Conservation (phyloP, 441 rosid genomes). For the Adansonia rubrostipa region DNA sequence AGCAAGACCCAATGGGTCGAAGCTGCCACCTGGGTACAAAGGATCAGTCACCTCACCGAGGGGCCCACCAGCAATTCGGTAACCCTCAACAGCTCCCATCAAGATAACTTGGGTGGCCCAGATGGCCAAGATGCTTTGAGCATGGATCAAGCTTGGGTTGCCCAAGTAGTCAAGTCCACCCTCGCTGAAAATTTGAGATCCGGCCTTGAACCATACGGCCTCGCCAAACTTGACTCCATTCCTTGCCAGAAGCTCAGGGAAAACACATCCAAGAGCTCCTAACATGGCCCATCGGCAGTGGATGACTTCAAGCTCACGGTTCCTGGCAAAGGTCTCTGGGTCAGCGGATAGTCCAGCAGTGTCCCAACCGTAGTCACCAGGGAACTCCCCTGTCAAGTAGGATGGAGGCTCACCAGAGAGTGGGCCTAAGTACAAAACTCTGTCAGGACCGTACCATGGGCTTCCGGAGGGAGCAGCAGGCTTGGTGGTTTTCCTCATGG, state of each 20-base stretch:
- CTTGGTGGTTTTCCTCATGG: constrained; percentile 44
- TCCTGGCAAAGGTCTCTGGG: constrained; percentile 79
- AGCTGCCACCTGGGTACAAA: constrained; percentile 74
- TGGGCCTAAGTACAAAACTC: constrained; percentile 59
- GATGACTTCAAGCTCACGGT: constrained; percentile 84
- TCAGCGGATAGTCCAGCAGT: constrained; percentile 84
- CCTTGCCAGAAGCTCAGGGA: constrained; percentile 75
- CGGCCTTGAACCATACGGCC: constrained; percentile 88
- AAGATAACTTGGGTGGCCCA: constrained; percentile 71
- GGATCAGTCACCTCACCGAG: constrained; percentile 71
- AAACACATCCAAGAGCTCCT: constrained; percentile 75
- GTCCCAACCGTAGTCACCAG: constrained; percentile 87
- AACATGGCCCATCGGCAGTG: constrained; percentile 84
- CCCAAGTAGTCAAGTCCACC: constrained; percentile 87
- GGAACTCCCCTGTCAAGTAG: constrained; percentile 66
- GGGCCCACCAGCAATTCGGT: constrained; percentile 69
- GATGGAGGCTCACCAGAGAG: constrained; percentile 58
- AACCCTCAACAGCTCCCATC: constrained; percentile 82
- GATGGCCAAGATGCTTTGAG: constrained; percentile 78
- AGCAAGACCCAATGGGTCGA: constrained; percentile 78
- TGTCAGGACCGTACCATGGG: constrained; percentile 63
- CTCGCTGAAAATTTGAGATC: constrained; percentile 75
- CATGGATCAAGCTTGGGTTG: constrained; percentile 73
- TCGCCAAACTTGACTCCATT: constrained; percentile 81
- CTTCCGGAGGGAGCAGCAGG: constrained; percentile 38